Base-by-base conservation (phyloP, 805 yeast genomes). In the Yarrowia sp. region DNA sequence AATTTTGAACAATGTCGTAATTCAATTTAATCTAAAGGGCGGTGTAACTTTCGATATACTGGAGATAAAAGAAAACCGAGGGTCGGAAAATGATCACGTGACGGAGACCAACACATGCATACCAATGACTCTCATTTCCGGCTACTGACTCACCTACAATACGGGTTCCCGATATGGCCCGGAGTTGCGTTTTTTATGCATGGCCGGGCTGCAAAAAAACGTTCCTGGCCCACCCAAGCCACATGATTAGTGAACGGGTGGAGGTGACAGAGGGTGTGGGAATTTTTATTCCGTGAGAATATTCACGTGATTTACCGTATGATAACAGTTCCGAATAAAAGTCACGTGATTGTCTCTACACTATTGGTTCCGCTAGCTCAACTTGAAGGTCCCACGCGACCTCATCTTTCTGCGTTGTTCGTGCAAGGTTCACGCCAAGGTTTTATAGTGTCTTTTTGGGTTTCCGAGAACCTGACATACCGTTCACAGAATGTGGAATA, bases 361-460 rank as follows among this genome's bases (percentile, higher is more conserved):
- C n/a, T n/a, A n/a, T n/a, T n/a, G n/a, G n/a, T n/a, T n/a, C n/a
- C n/a, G n/a, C n/a, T n/a, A n/a, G n/a, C n/a, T n/a, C n/a, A n/a
- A n/a, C n/a, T n/a, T n/a, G n/a, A n/a, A n/a, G n/a, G n/a, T n/a
- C 52, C 52, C 52, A 46, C 52, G 28, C 52, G 52, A 46, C 36
- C 52, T 46, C 52, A 28, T 46, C 36, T 46, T 26, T 28, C 52
- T 46, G 51, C 36, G 24, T 46, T 28, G 52, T 46, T 12, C 12
- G 24, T 10, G n/a, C 14, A 43, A 24, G 21, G 19, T 24, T 24
- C 32, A 16, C 21, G 48, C 35, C 36, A 28, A 46, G 36, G 52
- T 46, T 46, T 28, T 44, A 28, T 46, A 46, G 52, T 19, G n/a
- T 1, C 3, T 11, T 28, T 46, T 46, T 17, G 52, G 32, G 36